These are phyloP conservation scores for Sugiyamaella pinicola DNA, from an alignment of 1,139 yeast genomes.

Conservation along the genomic window DNA sequence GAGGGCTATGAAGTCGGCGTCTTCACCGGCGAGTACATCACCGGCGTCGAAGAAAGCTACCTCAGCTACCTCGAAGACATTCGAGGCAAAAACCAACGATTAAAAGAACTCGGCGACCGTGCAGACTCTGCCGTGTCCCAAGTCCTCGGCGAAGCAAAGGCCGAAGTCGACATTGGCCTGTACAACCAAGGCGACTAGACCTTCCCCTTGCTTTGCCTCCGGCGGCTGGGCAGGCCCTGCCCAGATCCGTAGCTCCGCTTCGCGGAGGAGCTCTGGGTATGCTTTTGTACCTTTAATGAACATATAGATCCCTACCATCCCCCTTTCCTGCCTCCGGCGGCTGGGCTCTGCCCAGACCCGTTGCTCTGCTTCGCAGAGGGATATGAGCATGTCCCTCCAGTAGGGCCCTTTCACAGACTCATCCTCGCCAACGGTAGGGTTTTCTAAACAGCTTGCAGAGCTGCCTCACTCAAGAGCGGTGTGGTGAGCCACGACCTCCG, in stretches of 20 bases:
- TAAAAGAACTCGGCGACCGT: conserved; percentile 50
- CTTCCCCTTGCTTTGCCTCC: background rate
- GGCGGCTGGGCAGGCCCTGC: conserved; percentile 17
- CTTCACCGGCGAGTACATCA: conserved; percentile 90
- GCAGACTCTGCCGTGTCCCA: conserved; percentile 38
- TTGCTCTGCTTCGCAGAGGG: too few species aligned
- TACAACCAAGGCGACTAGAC: conserved; percentile 60
- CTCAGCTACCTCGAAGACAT: conserved; percentile 78
- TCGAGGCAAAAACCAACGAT: conserved; percentile 75
- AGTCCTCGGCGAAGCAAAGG: conserved; percentile 64
- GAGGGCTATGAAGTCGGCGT: conserved; percentile 89
- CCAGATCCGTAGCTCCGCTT: conserved; percentile 13
- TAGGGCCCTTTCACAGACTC: background rate
- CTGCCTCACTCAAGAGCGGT: too few species aligned
- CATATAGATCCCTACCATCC: too few species aligned
- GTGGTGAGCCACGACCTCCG: background rate
- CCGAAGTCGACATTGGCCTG: conserved; percentile 88
- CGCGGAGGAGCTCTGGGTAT: background rate
- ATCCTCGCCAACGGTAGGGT: too few species aligned
- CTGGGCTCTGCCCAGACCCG: too few species aligned
- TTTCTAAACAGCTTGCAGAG: too few species aligned
- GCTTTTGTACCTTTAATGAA: background rate
- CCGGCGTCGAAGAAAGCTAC: conserved; percentile 86
- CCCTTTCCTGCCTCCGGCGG: too few species aligned
- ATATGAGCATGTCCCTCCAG: background rate